These are phyloP conservation scores for Lecanicillium sp. DNA, from an alignment of 2,329 filamentous ascomycete genomes.

Conservation along the genomic window DNA sequence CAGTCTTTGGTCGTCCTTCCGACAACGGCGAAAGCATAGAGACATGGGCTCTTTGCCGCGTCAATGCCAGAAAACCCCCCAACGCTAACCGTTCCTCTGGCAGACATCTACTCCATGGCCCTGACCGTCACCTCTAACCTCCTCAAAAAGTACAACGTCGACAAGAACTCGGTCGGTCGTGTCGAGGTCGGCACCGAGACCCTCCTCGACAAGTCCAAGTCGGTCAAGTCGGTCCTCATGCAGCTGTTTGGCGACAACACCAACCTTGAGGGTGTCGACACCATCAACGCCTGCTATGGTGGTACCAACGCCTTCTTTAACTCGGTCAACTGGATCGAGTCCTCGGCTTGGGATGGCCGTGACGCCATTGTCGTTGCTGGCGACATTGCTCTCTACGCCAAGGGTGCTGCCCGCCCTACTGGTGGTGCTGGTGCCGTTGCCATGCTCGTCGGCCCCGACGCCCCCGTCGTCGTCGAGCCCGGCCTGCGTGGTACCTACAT, in stretches of 20 bases:
- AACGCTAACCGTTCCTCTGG: too few relatives aligned
- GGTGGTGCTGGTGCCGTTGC: slow-evolving; percentile 74
- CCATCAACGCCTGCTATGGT: slow-evolving; percentile 78
- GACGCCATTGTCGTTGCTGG: slow-evolving; percentile 73
- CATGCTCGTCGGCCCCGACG: slow-evolving; percentile 70
- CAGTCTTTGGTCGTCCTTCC: slow-evolving; percentile 4
- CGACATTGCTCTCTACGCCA: slow-evolving; percentile 80
- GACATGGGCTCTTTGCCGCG: slow-evolving; percentile 7
- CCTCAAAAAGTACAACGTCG: slow-evolving; percentile 75
- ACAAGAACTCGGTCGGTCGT: slow-evolving; percentile 67
- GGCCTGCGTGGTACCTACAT: slow-evolving; percentile 74
- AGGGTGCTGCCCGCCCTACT: slow-evolving; percentile 72
- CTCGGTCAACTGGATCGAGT: slow-evolving; percentile 78
- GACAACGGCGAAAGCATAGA: too few relatives aligned
- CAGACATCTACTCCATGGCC: slow-evolving; percentile 82
- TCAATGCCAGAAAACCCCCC: neutral
- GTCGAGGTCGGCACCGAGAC: slow-evolving; percentile 83
- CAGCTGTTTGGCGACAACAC: slow-evolving; percentile 78
- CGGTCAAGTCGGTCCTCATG: slow-evolving; percentile 82
- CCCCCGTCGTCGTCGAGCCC: slow-evolving; percentile 67
- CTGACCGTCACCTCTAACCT: slow-evolving; percentile 72
- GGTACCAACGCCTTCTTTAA: slow-evolving; percentile 82
- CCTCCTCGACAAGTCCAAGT: slow-evolving; percentile 83
- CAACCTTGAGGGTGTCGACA: slow-evolving; percentile 78
- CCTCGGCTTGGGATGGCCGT: slow-evolving; percentile 77